Evolutionary conservation across 2,329 filamentous ascomycete genomes (phyloP), one percentile per base, ranked within the genome.

Genomic region (Neobulgaria alba): DNA sequence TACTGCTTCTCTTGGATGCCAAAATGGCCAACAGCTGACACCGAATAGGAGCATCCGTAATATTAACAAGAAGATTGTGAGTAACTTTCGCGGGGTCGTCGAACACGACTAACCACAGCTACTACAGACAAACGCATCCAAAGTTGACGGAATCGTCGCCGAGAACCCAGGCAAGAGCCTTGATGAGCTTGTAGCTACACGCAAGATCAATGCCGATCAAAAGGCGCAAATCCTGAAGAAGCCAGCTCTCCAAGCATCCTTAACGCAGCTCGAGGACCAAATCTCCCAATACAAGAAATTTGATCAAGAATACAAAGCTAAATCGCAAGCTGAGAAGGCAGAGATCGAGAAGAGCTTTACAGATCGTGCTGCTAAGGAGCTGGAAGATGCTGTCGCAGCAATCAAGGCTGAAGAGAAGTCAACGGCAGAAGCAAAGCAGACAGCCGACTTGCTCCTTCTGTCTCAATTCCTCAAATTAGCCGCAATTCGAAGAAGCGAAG

Each of bases 21-120:
- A 26, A 7, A 26, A 12, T 26, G 12, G 7, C 7, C 7, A 12
- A 26, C 14, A 34, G 14, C 29, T 36, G 4, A 38, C 55, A 33
- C n/a, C 10, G 12, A 44, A 33, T 46, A 95, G 88, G 73, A 87
- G 78, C 64, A 85, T 95, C 56, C 88, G 90, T 59, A 94, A 92
- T 64, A 69, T 92, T 58, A 84, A 80, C 71, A 96, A 95, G 76
- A 95, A 95, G 68, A 80, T 96, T 57, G 86, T 94, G 67, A 68
- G 84, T 69, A 17, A 7, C 36, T n/a, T 3, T 21, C 3, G 14
- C 9, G 29, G 31, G 5, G 10, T 17, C 19, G 14, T 16, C 16
- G 23, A 17, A 21, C 4, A 26, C 14, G 38, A 17, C 51, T 57
- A 48, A 58, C 36, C 17, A 20, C 19, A 32, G 19, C 18, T n/a